Conservation (phyloP, 768 basidiomycete genomes). For the Rubroboletus pulcherrimus region DNA sequence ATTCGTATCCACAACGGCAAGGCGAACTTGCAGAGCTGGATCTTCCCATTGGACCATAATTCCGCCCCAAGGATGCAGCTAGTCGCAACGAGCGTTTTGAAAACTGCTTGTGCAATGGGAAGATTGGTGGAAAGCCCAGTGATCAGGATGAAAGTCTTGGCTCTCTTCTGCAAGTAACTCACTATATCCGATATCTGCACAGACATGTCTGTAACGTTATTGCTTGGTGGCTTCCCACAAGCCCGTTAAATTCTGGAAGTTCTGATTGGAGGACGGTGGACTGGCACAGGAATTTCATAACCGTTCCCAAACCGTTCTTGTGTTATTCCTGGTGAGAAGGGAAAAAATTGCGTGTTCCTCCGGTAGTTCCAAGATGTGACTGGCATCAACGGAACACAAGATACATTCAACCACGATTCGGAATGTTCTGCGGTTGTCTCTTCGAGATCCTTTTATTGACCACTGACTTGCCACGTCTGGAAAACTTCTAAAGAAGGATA, state of each 20-base stretch:
- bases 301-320: neutral
- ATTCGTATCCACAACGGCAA: neutral
- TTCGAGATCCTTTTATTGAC: neutral
- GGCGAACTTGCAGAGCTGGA: neutral
- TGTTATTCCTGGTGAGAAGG: neutral
- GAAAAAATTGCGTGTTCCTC: neutral
- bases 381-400: neutral
- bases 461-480: neutral
- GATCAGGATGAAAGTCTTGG: neutral
- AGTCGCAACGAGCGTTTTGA: neutral
- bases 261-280: neutral
- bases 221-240: neutral
- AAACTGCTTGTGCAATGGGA: neutral
- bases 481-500: neutral
- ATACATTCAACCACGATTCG: neutral
- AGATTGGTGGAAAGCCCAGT: neutral
- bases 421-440: neutral
- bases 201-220: neutral
- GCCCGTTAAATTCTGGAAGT: neutral
- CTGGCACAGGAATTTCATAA: neutral
- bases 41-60: conserved; percentile 22
- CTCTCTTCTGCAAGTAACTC: neutral
- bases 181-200: neutral
- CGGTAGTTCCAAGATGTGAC: neutral
- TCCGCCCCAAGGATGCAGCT: neutral